phyloP scores from a whole-genome alignment of 2,329 filamentous ascomycete species.

The Exophiala phaeomuriformis region DNA sequence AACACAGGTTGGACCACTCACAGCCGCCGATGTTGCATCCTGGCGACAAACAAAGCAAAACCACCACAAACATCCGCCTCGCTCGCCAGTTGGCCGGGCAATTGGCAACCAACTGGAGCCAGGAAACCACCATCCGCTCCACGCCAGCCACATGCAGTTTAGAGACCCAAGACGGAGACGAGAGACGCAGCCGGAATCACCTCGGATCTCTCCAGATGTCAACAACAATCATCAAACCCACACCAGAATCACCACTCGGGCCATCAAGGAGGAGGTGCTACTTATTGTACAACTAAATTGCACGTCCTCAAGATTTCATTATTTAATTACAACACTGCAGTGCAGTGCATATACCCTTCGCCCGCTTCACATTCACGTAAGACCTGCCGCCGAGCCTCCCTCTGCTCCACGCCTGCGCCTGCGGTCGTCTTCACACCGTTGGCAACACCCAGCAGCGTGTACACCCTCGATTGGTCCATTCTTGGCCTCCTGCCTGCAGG shows the following conservation, averaged over 20 bases:
- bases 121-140: not conserved
- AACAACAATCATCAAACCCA: not conserved
- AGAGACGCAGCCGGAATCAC: not conserved
- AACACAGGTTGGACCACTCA: not conserved
- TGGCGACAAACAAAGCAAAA: constrained; percentile 2
- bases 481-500: not conserved
- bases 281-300: no score
- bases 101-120: not conserved
- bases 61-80: not conserved
- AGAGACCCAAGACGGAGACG: not conserved
- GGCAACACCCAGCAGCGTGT: not conserved
- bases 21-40: not conserved
- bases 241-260: no score
- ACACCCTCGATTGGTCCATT: not conserved
- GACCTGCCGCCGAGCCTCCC: no score
- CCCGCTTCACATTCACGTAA: no score
- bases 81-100: not conserved
- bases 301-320: no score
- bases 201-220: not conserved
- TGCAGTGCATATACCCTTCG: no score
- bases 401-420: no score
- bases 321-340: no score
- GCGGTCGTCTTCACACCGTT: not conserved
- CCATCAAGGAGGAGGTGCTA: no score
- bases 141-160: constrained; percentile 4